Conservation (phyloP, 2,329 filamentous ascomycete species). For the Venturia effusa region DNA sequence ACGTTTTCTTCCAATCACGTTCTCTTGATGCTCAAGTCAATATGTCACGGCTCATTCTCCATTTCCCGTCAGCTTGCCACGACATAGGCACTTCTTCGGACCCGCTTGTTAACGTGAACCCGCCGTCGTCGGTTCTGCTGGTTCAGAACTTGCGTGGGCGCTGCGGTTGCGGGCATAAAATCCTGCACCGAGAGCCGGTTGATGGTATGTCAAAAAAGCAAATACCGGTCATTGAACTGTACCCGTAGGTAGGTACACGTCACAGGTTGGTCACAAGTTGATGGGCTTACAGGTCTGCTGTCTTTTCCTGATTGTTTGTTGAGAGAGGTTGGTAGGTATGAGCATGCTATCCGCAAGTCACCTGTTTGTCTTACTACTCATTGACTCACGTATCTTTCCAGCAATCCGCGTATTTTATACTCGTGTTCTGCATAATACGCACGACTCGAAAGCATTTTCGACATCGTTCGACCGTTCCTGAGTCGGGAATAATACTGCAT, state of each 20-base stretch:
- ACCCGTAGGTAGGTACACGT: not conserved
- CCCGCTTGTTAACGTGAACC: not conserved
- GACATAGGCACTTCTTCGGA: not conserved
- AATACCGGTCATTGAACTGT: not conserved
- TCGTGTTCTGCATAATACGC: not conserved
- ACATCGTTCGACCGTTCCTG: too few species aligned
- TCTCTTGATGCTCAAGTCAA: not conserved
- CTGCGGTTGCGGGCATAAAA: not conserved
- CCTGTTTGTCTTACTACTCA: not conserved
- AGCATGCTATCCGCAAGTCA: not conserved
- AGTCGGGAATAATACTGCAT: not conserved
- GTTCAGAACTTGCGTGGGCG: not conserved
- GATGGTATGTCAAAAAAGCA: not conserved
- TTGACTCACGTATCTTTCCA: not conserved
- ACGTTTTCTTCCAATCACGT: not conserved
- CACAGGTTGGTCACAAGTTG: not conserved
- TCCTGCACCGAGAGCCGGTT: not conserved
- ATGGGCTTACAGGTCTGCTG: not conserved
- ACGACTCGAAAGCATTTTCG: too few species aligned
- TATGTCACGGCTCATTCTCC: not conserved
- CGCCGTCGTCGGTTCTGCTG: not conserved
- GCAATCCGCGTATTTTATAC: not conserved
- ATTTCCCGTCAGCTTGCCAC: constrained; percentile 1
- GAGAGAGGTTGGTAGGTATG: not conserved
- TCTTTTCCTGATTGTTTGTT: not conserved